Evolutionary conservation across 129 eudicot genomes (phyloP).

Genomic region (Ambrosia trifida): DNA sequence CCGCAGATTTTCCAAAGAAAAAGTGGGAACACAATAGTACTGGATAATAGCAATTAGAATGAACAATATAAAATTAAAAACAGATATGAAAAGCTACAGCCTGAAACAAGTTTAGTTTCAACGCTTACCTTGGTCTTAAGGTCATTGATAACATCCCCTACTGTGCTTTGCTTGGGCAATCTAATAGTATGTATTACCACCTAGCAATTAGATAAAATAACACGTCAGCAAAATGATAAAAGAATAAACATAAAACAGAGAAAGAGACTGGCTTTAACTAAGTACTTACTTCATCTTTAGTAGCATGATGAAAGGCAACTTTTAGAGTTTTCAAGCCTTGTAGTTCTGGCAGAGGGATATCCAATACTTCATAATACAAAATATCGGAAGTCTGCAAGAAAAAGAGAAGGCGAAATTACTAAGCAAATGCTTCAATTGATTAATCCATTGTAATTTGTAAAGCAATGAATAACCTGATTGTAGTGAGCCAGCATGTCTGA

Average conservation of each 20-base stretch:
- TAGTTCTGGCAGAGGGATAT: constrained; percentile 82
- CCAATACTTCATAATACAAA: constrained; percentile 81
- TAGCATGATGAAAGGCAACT: constrained; percentile 78
- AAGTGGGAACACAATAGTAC: constrained; percentile 2
- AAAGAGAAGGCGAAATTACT: constrained; percentile 4
- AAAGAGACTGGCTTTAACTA: background rate
- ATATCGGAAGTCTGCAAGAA: constrained; percentile 66
- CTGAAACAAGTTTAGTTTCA: background rate
- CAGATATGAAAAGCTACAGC: background rate
- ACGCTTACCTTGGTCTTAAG: constrained; percentile 63
- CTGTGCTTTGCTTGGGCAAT: constrained; percentile 80
- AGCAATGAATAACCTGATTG: constrained; percentile 57
- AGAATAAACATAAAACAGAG: background rate
- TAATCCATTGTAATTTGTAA: constrained; percentile 16
- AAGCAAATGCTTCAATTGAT: background rate
- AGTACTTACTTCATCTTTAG: constrained; percentile 67
- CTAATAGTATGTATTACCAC: constrained; percentile 64
- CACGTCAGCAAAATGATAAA: constrained; percentile 10
- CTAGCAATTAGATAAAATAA: constrained; percentile 37
- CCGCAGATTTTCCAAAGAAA: background rate
- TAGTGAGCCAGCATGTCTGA: constrained; percentile 80
- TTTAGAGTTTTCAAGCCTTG: constrained; percentile 79
- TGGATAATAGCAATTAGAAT: background rate
- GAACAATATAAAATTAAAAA: background rate
- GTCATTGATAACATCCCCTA: constrained; percentile 73